These are phyloP conservation scores for Chlorella vulgaris DNA, from an alignment of 139 green algal species.

Conservation along the genomic window DNA sequence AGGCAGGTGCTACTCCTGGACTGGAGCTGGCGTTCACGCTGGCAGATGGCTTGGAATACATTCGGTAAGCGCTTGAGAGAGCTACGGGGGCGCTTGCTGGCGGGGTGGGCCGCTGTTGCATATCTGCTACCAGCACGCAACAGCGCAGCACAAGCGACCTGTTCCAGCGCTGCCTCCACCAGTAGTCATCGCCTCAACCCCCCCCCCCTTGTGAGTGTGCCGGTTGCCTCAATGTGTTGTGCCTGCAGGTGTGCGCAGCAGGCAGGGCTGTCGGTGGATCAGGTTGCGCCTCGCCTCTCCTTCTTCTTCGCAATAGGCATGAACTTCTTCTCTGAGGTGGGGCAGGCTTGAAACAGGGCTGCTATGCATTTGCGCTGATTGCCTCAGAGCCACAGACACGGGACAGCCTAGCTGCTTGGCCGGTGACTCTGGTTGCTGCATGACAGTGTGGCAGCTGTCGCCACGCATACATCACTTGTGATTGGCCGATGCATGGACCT, in stretches of 20 bases:
- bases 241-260: constrained; percentile 22
- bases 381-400: background rate
- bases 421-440: too few species aligned
- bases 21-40: constrained; percentile 76
- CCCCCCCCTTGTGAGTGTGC: too few species aligned
- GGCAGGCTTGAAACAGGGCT: background rate
- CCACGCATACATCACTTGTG: too few species aligned
- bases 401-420: too few species aligned
- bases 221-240: background rate
- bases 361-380: background rate
- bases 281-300: constrained; percentile 51
- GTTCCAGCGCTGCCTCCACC: too few species aligned
- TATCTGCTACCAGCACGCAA: too few species aligned
- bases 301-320: constrained; percentile 76
- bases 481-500: too few species aligned
- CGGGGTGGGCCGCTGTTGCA: background rate
- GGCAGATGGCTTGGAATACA: constrained; percentile 75
- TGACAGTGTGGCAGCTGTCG: too few species aligned
- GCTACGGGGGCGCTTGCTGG: background rate
- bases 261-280: constrained; percentile 63
- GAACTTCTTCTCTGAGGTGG: constrained; percentile 71
- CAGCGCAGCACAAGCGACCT: too few species aligned
- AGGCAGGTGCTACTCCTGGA: constrained; percentile 52
- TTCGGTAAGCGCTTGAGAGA: constrained; percentile 46
- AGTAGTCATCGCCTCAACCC: too few species aligned